Evolutionary conservation across 225 moss, liverwort and hornwort species (phyloP), one percentile per base, ranked within the genome.

Genomic region (Polytrichum commune): DNA sequence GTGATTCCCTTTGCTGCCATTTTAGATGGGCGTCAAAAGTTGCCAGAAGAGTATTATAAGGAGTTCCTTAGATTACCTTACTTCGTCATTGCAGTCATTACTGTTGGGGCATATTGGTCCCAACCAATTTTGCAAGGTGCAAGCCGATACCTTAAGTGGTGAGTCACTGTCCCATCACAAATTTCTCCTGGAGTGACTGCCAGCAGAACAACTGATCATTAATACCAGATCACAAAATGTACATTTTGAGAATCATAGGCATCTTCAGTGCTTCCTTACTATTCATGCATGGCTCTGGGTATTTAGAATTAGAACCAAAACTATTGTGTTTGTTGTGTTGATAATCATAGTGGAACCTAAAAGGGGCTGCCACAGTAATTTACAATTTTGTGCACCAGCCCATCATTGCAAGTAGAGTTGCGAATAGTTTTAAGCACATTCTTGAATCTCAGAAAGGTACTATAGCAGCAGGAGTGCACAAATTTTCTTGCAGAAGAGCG

Each of bases 51-150:
- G 46, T 97, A 83, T 29, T 90, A 91, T 78, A 92, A 92, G 82
- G 97, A 97, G 61, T 97, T 94, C 78, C 73, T 93, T 18, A 86
- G 92, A 67, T 55, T 94, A 33, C 97, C 97, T 1, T 97, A 97
- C 26, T 97, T 78, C 60, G 92, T 74, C 22, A 88, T 97, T 60
- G 85, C 88, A 29, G 89, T 66, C 3, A 7, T 97, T 0, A 87
- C 94, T 26, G 2, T 94, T 1, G 94, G 94, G 64, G 89, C 94
- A 20, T 97, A 97, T 81, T 73, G 88, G 60, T 89, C 93, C 19
- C 97, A 97, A 71, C 94, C 97, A 25, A 62, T 94, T 60, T 74
- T 97, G 79, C 97, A 92, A 68, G 33, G 70, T 53, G 91, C 77
- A 53, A 88, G 92, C 70, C 83, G 85, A 60, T 77, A 75, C 64